Evolutionary conservation across 768 basidiomycete species (phyloP).

Genomic region (Amanita thiersii): DNA sequence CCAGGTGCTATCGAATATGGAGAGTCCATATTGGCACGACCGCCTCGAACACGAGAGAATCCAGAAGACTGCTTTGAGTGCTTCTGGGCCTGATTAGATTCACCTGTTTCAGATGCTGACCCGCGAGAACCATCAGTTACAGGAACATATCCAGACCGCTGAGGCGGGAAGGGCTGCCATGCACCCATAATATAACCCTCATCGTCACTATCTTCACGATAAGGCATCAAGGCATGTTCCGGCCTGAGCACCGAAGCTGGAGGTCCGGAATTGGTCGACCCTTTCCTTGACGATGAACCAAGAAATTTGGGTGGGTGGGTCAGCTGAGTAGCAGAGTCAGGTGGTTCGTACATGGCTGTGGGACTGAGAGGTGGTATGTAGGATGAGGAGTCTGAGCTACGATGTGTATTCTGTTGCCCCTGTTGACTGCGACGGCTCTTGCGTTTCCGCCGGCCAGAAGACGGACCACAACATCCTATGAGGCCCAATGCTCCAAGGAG

Average conservation of each 20-base stretch:
- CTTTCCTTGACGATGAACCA: slow-evolving; percentile 32
- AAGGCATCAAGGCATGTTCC: slow-evolving; percentile 70
- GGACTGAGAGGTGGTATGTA: slow-evolving; percentile 37
- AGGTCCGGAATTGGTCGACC: slow-evolving; percentile 47
- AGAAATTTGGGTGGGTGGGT: slow-evolving; percentile 22
- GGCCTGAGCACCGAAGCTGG: slow-evolving; percentile 71
- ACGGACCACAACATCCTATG: slow-evolving; percentile 54
- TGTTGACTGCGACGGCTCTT: slow-evolving; percentile 15
- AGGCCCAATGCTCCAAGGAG: slow-evolving; percentile 79
- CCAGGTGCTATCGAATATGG: slow-evolving; percentile 72
- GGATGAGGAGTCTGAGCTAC: slow-evolving; percentile 16
- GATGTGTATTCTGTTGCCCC: slow-evolving; percentile 8
- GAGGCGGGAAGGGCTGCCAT: slow-evolving; percentile 67
- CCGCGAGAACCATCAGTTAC: slow-evolving; percentile 28
- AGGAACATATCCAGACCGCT: slow-evolving; percentile 36
- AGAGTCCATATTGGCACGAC: slow-evolving; percentile 74
- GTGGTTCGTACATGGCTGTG: slow-evolving; percentile 18
- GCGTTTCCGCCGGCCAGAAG: slow-evolving; percentile 23
- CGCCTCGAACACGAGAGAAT: slow-evolving; percentile 84
- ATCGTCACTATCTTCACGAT: slow-evolving; percentile 73
- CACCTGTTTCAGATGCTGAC: slow-evolving; percentile 11
- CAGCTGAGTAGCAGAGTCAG: slow-evolving; percentile 17
- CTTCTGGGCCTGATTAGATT: slow-evolving; percentile 11
- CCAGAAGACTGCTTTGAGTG: slow-evolving; percentile 38
- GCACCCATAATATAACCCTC: slow-evolving; percentile 91